Evolutionary conservation across 2,329 filamentous ascomycete species (phyloP).

Genomic region (Fusarium pilosicola): DNA sequence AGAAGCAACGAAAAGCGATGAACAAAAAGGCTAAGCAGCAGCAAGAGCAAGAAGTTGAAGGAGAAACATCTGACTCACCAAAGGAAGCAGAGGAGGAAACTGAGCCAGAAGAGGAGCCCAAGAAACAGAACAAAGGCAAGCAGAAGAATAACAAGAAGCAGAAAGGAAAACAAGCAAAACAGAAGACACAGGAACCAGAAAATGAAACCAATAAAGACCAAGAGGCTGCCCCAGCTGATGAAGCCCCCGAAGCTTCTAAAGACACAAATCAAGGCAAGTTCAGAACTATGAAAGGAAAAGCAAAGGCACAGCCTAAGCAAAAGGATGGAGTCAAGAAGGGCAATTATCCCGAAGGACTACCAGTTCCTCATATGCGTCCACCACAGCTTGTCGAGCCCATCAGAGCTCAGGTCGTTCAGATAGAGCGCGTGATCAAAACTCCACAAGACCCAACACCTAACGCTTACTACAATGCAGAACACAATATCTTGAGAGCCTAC

Average conservation of each 20-base stretch:
- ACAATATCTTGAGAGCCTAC: slow-evolving; percentile 65
- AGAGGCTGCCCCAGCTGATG: slow-evolving; percentile 10
- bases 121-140: slow-evolving; percentile 23
- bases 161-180: slow-evolving; percentile 7
- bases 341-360: slow-evolving; percentile 44
- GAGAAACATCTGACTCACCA: slow-evolving; percentile 25
- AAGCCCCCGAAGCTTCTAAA: slow-evolving; percentile 6
- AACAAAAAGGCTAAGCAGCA: slow-evolving; percentile 17
- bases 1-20: slow-evolving; percentile 24
- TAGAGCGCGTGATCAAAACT: slow-evolving; percentile 65
- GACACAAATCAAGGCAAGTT: slow-evolving; percentile 36
- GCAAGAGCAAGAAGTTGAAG: slow-evolving; percentile 21
- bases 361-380: slow-evolving; percentile 47
- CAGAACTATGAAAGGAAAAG: slow-evolving; percentile 15
- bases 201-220: slow-evolving; percentile 22
- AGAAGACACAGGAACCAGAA: slow-evolving; percentile 26
- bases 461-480: slow-evolving; percentile 65
- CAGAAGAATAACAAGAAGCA: slow-evolving; percentile 22
- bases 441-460: slow-evolving; percentile 66
- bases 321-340: slow-evolving; percentile 35
- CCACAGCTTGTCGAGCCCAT: slow-evolving; percentile 60
- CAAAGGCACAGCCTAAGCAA: slow-evolving; percentile 20
- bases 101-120: slow-evolving; percentile 8
- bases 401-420: slow-evolving; percentile 60
- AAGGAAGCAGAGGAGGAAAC: slow-evolving; percentile 27